Evolutionary conservation across 2,329 filamentous ascomycete species (phyloP), one percentile per base, ranked within the genome.

Genomic region (Amylocarpus encephaloides): DNA sequence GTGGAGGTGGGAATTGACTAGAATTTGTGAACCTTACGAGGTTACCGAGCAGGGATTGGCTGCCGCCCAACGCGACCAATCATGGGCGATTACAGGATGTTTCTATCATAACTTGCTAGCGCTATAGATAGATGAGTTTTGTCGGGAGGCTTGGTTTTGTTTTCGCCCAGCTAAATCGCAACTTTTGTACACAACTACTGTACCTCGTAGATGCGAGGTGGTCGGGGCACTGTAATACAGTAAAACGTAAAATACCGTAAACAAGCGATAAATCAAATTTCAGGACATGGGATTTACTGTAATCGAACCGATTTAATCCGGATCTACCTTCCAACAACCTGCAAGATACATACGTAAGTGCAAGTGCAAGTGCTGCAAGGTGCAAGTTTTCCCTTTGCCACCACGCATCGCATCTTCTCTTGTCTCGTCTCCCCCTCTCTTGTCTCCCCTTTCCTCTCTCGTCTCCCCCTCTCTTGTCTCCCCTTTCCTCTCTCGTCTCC

Each of bases 1-100:
- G 29, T 26, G 43, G 43, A 13, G 43, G 43, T 46, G 36, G 32
- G 43, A 34, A 46, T 46, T 46, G 22, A 26, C 22, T 26, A 7
- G 22, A 26, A 26, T 26, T 26, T 26, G 22, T n/a, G n/a, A n/a
- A n/a, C n/a, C n/a, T n/a, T n/a, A n/a, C n/a, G n/a, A n/a, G n/a
- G n/a, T 26, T 26, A 7, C 22, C 22, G 22, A 26, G 22, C 22
- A 26, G 22, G 22, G 22, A 7, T 26, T 26, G 22, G 22, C 7
- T 26, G 22, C 22, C 22, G 22, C 22, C 22, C 22, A 26, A 26
- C 22, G 7, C 22, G 22, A 26, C 22, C 22, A 26, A 26, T 26
- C 22, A 26, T 26, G 7, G 7, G 22, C 22, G 22, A 26, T 26
- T 26, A 26, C 7, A 26, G 4, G 22, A 7, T 26, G 7, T 26